Evolutionary conservation across 495 filamentous ascomycete species (phyloP), one percentile per base, ranked within the genome.

Genomic region (Tetracladium marchalianum): DNA sequence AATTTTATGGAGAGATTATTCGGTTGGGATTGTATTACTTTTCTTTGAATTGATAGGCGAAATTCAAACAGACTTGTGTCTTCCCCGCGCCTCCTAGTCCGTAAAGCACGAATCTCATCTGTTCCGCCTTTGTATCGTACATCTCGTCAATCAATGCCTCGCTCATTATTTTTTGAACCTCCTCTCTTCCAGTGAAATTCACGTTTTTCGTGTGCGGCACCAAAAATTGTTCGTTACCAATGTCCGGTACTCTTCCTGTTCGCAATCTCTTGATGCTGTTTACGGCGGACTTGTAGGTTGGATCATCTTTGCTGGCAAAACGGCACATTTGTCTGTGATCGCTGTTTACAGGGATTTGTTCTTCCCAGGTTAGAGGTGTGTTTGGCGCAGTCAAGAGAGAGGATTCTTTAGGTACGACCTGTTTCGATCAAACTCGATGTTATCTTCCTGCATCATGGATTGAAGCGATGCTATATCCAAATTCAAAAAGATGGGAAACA

Each of bases 51-150:
- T 65, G 56, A 43, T 62, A 45, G 4, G 58, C 64, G 53, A 59
- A 68, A 49, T 67, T 68, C 51, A 57, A 59, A 46, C 54, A 57
- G 41, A 64, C 51, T 45, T 69, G 62, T 11, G 57, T 66, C 47
- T 70, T 71, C 8, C 67, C 65, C 38, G 63, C 55, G 6, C 65
- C 67, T 27, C 51, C 47, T 5, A 57, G 31, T 1, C 55, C 55
- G 33, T 55, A 49, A 22, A 57, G 22, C n/a, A 57, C 50, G 11
- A 56, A 44, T 5, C 39, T 45, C 41, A 49, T 35, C 34, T 51
- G 49, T 11, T 32, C 35, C n/a, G 34, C n/a, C 17, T 48, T 24
- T 9, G 10, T 41, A 15, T 39, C 13, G 9, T 39, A 35, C 13
- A 38, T 35, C 13, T 52, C 27, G 1, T 33, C 18, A 3, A 47